Conservation (phyloP, 352 stramenopile species). For the Globisporangium nunn region DNA sequence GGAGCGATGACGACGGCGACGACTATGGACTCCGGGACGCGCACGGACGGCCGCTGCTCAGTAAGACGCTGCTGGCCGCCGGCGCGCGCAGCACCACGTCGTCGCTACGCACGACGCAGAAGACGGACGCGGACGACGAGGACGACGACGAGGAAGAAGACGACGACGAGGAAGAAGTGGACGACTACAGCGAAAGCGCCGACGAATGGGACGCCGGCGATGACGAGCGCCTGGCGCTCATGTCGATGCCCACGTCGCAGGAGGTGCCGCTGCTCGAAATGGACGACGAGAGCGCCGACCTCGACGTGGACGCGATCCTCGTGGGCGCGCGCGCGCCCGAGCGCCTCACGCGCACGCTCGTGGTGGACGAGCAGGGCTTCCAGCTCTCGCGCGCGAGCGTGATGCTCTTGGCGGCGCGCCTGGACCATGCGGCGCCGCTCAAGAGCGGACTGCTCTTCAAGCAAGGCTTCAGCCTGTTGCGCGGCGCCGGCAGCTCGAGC, state of each 20-base stretch:
- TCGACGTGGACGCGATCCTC: conserved; percentile 56
- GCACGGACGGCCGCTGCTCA: conserved; percentile 1
- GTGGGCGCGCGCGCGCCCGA: conserved; percentile 25
- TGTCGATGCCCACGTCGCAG: conserved; percentile 30
- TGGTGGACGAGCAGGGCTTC: conserved; percentile 67
- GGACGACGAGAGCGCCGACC: conserved; percentile 35
- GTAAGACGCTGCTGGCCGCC: background rate
- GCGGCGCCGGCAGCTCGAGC: conserved; percentile 9
- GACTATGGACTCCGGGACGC: conserved; percentile 1
- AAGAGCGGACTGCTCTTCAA: conserved; percentile 74
- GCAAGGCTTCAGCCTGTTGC: conserved; percentile 49
- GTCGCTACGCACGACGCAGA: conserved; percentile 14
- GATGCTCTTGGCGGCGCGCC: conserved; percentile 31
- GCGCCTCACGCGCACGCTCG: conserved; percentile 45
- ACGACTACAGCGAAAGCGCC: conserved; percentile 10
- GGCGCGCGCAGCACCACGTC: conserved; percentile 9
- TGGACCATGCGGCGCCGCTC: conserved; percentile 39
- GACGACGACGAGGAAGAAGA: conserved; percentile 9
- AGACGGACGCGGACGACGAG: conserved; percentile 9
- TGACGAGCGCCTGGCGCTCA: conserved; percentile 15
- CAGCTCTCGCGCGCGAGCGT: conserved; percentile 44
- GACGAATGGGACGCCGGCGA: conserved; percentile 17
- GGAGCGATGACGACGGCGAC: background rate
- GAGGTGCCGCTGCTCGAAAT: conserved; percentile 39
- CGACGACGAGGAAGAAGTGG: conserved; percentile 12